Base-by-base conservation (phyloP, 768 basidiomycete genomes). In the Porphyrellus cyaneotinctus region DNA sequence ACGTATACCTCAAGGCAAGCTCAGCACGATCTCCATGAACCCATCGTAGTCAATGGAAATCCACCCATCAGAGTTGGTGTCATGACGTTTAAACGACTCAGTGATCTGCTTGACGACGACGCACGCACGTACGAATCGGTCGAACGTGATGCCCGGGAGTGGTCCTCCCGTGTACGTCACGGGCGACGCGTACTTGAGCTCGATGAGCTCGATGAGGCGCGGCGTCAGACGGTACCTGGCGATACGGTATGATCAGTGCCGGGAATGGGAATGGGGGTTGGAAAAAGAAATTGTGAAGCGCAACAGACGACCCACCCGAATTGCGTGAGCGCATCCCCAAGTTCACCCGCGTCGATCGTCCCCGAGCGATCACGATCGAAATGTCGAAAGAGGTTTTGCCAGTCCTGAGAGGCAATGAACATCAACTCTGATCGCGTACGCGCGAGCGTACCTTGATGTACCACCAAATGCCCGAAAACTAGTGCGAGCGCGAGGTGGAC, bases 291-390 rank as follows among this genome's bases (percentile, higher is more conserved):
- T 14, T n/a, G n/a, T n/a, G n/a, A n/a, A n/a, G n/a, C n/a, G n/a
- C n/a, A n/a, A 24, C 15, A n/a, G 9, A 10, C 7, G n/a, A 64
- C 72, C 41, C 32, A 84, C 74, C 91, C 91, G 63, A 94, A 91
- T 64, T 85, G 87, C 13, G 64, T 58, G 26, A 94, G 78, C 0
- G 91, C 91, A 12, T 81, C 75, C 3, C 73, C 71, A 7, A 94
- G 75, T 70, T 94, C 91, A 17, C 58, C 49, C 9, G 74, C 74
- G 51, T 92, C 88, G 69, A 94, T 92, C 30, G 82, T 78, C 23
- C 90, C 91, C 13, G 87, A 89, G 46, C 78, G 80, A 65, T 93
- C 91, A n/a, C 81, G 75, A 70, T 93, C 91, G 59, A 91, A 91
- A 70, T 88, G 86, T 41, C 75, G 78, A 75, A 91, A 92, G 51